Evolutionary conservation across 306 rosid species (phyloP).

Genomic region (Cicer cuneatum): DNA sequence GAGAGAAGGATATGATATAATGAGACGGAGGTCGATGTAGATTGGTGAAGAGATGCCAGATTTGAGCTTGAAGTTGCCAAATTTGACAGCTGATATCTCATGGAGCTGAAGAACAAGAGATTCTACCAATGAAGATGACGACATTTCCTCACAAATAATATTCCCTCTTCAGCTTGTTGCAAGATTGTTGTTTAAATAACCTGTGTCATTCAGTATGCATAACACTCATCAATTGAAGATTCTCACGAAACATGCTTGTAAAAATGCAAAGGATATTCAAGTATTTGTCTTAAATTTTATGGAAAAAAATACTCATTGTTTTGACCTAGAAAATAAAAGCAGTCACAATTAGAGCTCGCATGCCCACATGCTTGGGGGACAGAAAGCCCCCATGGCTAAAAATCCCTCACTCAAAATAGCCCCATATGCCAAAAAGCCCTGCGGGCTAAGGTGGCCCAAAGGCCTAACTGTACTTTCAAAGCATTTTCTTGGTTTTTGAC

Average conservation of each 20-base stretch:
- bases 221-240: slow-evolving; percentile 8
- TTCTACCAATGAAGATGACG: slow-evolving; percentile 60
- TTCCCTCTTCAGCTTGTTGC: not conserved
- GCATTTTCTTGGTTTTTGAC: no score
- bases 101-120: slow-evolving; percentile 77
- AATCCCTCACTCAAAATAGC: no score
- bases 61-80: slow-evolving; percentile 89
- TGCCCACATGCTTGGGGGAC: no score
- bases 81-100: slow-evolving; percentile 90
- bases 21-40: slow-evolving; percentile 89
- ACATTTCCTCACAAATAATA: slow-evolving; percentile 40
- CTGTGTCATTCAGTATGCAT: slow-evolving; percentile 28
- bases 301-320: no score
- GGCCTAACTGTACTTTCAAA: no score
- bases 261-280: slow-evolving; percentile 12
- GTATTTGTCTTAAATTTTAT: not conserved
- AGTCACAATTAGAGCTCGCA: no score
- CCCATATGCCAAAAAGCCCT: no score
- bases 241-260: not conserved
- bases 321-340: no score
- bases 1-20: slow-evolving; percentile 82
- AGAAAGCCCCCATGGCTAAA: no score
- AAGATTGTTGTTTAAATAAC: slow-evolving; percentile 8
- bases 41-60: slow-evolving; percentile 92
- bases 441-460: no score